These are phyloP conservation scores for Starmerella khaoyaiensis DNA, from an alignment of 805 yeast species.

Conservation along the genomic window DNA sequence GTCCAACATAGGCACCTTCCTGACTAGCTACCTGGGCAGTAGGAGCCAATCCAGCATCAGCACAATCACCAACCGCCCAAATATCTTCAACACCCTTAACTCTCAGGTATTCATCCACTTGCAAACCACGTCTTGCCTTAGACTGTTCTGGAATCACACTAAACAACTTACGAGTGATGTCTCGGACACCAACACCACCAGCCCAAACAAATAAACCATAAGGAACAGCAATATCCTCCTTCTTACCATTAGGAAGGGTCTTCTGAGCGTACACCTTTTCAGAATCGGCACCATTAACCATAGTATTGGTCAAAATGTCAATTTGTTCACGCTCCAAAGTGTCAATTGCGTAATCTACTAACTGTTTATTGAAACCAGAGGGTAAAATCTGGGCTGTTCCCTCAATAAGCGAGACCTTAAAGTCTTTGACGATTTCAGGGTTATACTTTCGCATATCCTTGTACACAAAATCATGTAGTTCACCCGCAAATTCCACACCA, in stretches of 20 bases:
- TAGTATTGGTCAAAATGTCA: slow-evolving; percentile 66
- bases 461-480: slow-evolving; percentile 83
- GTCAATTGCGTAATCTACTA: slow-evolving; percentile 58
- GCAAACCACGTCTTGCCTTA: slow-evolving; percentile 78
- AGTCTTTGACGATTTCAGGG: slow-evolving; percentile 71
- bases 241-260: slow-evolving; percentile 53
- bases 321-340: slow-evolving; percentile 58
- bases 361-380: slow-evolving; percentile 31
- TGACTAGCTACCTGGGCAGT: slow-evolving; percentile 97
- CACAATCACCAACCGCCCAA: slow-evolving; percentile 90
- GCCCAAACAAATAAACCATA: slow-evolving; percentile 96
- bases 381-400: slow-evolving; percentile 79
- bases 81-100: slow-evolving; percentile 74
- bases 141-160: slow-evolving; percentile 46
- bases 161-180: slow-evolving; percentile 53
- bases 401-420: slow-evolving; percentile 74
- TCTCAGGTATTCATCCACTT: slow-evolving; percentile 69
- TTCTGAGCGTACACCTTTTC: slow-evolving; percentile 56
- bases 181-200: slow-evolving; percentile 88
- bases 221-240: slow-evolving; percentile 52
- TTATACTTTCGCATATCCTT: slow-evolving; percentile 83
- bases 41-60: slow-evolving; percentile 78
- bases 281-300: slow-evolving; percentile 74
- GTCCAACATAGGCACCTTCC: slow-evolving; percentile 74
- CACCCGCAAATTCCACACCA: slow-evolving; percentile 96